phyloP scores from a whole-genome alignment of 2,329 filamentous ascomycete species.

The Clonostachys sp. region DNA sequence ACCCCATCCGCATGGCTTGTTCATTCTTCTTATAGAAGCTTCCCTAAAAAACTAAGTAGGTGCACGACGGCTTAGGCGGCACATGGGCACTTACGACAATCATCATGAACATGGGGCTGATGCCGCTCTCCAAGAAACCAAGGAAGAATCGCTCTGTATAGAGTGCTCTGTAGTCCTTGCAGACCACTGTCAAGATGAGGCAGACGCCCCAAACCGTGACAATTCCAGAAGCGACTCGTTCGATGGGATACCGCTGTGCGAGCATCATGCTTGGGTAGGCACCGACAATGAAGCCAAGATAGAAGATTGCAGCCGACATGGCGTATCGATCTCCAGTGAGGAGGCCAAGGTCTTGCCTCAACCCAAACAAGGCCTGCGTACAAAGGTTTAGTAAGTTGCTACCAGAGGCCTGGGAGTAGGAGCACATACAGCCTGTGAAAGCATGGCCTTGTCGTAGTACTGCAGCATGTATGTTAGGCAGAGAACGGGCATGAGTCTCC shows the following conservation, averaged over 20 bases:
- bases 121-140: slow-evolving; percentile 35
- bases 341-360: slow-evolving; percentile 8
- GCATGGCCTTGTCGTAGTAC: slow-evolving; percentile 47
- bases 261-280: slow-evolving; percentile 13
- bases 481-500: slow-evolving; percentile 40
- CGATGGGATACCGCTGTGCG: slow-evolving; percentile 19
- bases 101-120: slow-evolving; percentile 41
- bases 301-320: slow-evolving; percentile 13
- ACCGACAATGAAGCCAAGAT: slow-evolving; percentile 9
- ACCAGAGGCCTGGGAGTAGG: slow-evolving; percentile 2
- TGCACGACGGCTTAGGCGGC: too few relatives aligned
- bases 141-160: slow-evolving; percentile 33
- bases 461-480: slow-evolving; percentile 40
- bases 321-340: slow-evolving; percentile 15
- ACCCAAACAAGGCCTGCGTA: not conserved
- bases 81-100: slow-evolving; percentile 17
- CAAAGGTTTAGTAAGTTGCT: too few relatives aligned
- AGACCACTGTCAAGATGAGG: slow-evolving; percentile 31
- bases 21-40: too few relatives aligned
- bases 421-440: slow-evolving; percentile 38
- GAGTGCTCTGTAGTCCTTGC: slow-evolving; percentile 28
- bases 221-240: slow-evolving; percentile 17
- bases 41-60: too few relatives aligned
- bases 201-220: slow-evolving; percentile 22
- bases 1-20: too few relatives aligned